Evolutionary conservation across 23 red algal genomes (phyloP).

Genomic region (Cyanidium caldarium): DNA sequence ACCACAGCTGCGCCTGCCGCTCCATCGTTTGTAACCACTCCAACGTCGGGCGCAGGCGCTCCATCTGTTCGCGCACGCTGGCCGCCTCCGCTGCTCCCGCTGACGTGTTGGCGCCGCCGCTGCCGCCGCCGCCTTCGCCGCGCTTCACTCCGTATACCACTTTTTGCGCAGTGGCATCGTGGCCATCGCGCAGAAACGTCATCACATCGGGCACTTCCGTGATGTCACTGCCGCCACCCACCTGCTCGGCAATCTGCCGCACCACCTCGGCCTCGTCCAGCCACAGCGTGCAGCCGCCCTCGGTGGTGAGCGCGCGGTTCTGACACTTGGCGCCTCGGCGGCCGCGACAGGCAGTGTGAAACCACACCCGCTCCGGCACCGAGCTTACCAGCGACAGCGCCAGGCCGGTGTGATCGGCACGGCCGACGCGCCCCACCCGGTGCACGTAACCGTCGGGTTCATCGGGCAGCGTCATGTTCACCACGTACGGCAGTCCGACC

Average conservation of each 20-base stretch:
- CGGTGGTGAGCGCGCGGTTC: conserved; percentile 42
- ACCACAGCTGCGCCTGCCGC: no score
- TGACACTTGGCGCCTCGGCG: conserved; percentile 32
- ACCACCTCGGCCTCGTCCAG: conserved; percentile 65
- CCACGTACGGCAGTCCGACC: background rate
- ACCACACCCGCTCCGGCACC: conserved; percentile 72
- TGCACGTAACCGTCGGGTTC: conserved; percentile 15
- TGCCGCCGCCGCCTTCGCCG: background rate
- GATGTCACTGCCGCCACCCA: conserved; percentile 32
- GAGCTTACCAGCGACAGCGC: conserved; percentile 58
- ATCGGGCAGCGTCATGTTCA: conserved; percentile 21
- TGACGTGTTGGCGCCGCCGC: background rate
- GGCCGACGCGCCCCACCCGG: conserved; percentile 27
- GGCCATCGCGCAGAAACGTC: background rate
- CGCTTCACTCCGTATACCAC: background rate
- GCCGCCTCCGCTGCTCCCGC: no score
- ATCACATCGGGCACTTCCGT: background rate
- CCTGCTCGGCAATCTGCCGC: conserved; percentile 29
- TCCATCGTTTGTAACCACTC: no score
- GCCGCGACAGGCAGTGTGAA: conserved; percentile 37
- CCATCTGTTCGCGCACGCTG: no score
- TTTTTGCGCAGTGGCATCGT: no score
- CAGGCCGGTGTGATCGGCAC: conserved; percentile 52
- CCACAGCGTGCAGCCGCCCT: conserved; percentile 67
- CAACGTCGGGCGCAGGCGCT: no score